Base-by-base conservation (phyloP, 768 basidiomycete species). In the Russula sp. region DNA sequence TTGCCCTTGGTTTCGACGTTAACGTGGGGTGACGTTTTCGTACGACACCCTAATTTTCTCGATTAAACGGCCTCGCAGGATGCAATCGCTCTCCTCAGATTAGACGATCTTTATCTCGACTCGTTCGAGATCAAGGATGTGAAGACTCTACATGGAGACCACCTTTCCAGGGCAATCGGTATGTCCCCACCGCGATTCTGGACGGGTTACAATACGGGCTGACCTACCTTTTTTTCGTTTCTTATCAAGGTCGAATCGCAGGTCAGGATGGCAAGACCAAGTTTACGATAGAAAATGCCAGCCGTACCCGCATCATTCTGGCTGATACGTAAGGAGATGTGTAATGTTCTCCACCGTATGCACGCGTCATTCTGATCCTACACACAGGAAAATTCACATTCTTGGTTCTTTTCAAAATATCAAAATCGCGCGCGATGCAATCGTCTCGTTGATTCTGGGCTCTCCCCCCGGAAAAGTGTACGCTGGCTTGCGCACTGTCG, bases 41-140 rank as follows among this genome's bases (percentile, higher is more conserved):
- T n/a, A 29, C 36, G 48, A 35, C 45, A 13, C 34, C 49, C 51
- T 53, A 43, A 43, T 42, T 41, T 41, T 51, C 25, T 25, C 25
- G n/a, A 3, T 57, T 53, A 13, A 48, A 64, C 55, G 41, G 47
- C 55, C 60, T 16, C 35, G 11, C 55, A 98, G 92, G 97, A 99
- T 68, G 87, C 96, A 6, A 90, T 99, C 65, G 97, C 97, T 6
- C 85, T 99, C 29, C 82, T 99, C 38, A 85, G 97, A 64, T 73
- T 99, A 68, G 97, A 99, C 71, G 97, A 98, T 71, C 82, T 99
- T 14, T 99, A 98, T 73, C 88, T 99, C 49, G 97, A 98, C 70
- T 94, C 95, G 3, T 97, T 97, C 70, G 97, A 99, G 74, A 96
- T 99, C 74, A 98, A 98, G 73, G 97, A 99, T 68, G 94, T 98